phyloP scores from a whole-genome alignment of 495 filamentous ascomycete species.

The Aspergillus kassunensis region DNA sequence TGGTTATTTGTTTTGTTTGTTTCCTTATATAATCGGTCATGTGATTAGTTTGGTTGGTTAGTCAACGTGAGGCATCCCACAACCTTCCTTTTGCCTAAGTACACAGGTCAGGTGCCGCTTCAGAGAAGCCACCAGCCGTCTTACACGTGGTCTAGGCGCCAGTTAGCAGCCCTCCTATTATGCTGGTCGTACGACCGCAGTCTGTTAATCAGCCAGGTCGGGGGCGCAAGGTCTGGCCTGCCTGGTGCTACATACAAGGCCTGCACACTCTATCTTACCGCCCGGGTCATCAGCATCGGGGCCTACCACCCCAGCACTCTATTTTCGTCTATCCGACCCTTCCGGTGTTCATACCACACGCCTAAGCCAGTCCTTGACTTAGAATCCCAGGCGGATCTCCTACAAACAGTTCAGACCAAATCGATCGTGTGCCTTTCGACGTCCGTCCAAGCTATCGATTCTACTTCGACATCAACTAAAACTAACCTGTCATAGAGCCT shows the following conservation, averaged over 20 bases:
- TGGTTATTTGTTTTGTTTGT: too few species aligned
- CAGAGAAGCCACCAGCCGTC: too few species aligned
- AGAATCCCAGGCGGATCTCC: too few species aligned
- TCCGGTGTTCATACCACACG: not conserved
- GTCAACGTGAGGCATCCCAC: too few species aligned
- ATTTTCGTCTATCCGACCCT: not conserved
- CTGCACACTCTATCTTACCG: not conserved
- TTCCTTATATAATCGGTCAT: too few species aligned
- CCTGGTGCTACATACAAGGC: slow-evolving; percentile 1
- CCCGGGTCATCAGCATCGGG: not conserved
- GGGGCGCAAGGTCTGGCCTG: not conserved
- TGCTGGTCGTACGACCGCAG: slow-evolving; percentile 3
- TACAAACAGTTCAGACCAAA: too few species aligned
- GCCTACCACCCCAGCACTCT: not conserved
- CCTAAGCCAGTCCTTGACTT: not conserved
- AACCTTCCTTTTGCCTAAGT: too few species aligned
- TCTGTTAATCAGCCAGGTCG: not conserved
- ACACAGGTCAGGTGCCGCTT: too few species aligned
- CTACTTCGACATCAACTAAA: not conserved
- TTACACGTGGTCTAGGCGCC: not conserved
- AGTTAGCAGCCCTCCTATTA: not conserved
- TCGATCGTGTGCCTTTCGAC: too few species aligned
- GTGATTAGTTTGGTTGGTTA: too few species aligned
- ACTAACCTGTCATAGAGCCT: not conserved
- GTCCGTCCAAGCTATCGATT: not conserved